Evolutionary conservation across 2,329 filamentous ascomycete species (phyloP).

Genomic region (Colletotrichum eremochloae): DNA sequence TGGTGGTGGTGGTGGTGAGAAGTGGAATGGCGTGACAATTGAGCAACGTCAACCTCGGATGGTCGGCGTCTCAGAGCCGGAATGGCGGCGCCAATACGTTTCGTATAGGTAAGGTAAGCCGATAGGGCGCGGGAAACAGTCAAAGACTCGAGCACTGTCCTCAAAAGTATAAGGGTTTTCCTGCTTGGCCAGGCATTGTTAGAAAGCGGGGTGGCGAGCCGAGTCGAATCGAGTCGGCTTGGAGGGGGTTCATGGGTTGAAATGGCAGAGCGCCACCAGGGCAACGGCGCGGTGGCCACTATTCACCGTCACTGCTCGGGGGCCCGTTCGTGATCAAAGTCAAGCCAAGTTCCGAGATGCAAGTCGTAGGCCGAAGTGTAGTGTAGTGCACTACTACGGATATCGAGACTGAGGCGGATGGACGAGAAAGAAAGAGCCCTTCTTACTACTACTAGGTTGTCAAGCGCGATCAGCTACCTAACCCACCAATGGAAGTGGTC

Average conservation of each 20-base stretch:
- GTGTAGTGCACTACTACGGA: no score
- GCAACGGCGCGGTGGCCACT: constrained; percentile 22
- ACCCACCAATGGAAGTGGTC: neutral
- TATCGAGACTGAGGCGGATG: no score
- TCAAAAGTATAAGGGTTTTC: neutral
- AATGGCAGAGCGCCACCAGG: constrained; percentile 39
- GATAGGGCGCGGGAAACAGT: neutral
- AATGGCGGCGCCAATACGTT: constrained; percentile 10
- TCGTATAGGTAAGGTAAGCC: neutral
- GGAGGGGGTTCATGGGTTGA: constrained; percentile 15
- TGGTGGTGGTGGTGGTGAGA: neutral
- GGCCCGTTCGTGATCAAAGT: constrained; percentile 3
- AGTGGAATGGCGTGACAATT: constrained; percentile 12
- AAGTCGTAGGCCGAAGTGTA: neutral
- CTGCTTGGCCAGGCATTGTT: constrained; percentile 19
- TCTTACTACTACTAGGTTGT: neutral
- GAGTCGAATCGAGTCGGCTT: constrained; percentile 4
- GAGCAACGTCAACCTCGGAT: constrained; percentile 17
- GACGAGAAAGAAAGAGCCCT: constrained; percentile 6
- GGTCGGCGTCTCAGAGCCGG: neutral
- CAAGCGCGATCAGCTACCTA: neutral
- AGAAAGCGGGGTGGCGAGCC: neutral
- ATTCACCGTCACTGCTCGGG: neutral
- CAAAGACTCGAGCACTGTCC: neutral
- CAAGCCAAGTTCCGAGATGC: neutral